These are phyloP conservation scores for Hansenula lynferdii DNA, from an alignment of 1,139 yeast species.

Conservation along the genomic window DNA sequence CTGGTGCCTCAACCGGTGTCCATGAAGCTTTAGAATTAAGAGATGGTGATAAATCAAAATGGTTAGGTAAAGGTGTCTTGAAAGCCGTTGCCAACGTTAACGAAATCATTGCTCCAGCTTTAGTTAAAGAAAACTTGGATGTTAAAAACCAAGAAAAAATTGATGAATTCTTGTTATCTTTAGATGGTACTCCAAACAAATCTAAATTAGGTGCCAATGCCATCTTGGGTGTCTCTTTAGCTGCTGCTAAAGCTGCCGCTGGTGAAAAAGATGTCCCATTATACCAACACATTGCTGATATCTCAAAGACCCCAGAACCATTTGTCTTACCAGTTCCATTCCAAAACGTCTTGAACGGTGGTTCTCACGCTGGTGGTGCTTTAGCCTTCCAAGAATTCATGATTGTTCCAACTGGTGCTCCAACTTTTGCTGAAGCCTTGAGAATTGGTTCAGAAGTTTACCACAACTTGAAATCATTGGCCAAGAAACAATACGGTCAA, in stretches of 20 bases:
- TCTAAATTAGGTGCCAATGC: constrained; percentile 95
- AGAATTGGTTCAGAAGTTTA: constrained; percentile 96
- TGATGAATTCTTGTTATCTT: constrained; percentile 70
- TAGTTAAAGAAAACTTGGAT: constrained; percentile 67
- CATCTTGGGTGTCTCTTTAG: constrained; percentile 89
- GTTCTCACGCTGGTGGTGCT: constrained; percentile 99
- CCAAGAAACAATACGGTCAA: constrained; percentile 92
- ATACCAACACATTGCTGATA: constrained; percentile 76
- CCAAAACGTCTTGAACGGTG: constrained; percentile 98
- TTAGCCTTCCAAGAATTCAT: constrained; percentile 98
- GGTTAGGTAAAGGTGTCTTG: constrained; percentile 94
- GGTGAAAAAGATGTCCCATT: constrained; percentile 85
- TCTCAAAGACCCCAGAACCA: constrained; percentile 63
- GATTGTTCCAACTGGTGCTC: constrained; percentile 92
- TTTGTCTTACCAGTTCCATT: constrained; percentile 91
- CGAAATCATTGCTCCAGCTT: constrained; percentile 83
- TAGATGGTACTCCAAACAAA: constrained; percentile 95
- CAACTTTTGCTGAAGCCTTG: constrained; percentile 85
- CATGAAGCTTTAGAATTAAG: constrained; percentile 95
- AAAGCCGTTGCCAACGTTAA: constrained; percentile 93
- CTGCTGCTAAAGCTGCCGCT: constrained; percentile 93
- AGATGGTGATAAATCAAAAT: constrained; percentile 89
- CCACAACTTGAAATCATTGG: constrained; percentile 86
- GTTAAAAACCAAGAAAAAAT: constrained; percentile 74
- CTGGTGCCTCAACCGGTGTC: constrained; percentile 95